Conservation (phyloP, 2,329 filamentous ascomycete species). For the Tolypocladium album region DNA sequence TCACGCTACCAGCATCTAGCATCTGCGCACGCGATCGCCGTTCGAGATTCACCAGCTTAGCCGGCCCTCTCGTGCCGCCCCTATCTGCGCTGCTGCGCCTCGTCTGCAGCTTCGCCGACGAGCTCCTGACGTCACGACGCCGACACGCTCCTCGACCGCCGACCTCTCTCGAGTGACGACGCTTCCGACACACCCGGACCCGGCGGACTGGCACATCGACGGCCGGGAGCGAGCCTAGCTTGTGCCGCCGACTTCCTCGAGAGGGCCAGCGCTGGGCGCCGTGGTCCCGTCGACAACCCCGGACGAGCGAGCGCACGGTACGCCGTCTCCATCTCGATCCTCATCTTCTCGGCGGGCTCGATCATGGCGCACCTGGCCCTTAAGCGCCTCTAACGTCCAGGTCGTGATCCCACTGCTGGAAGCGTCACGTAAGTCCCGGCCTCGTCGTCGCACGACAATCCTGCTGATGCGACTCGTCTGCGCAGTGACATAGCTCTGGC, state of each 20-base stretch:
- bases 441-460: not conserved
- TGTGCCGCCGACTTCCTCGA: not conserved
- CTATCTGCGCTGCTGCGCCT: not conserved
- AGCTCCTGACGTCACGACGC: not conserved
- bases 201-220: not conserved
- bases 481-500: slow-evolving; percentile 1
- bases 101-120: not conserved
- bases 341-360: not conserved
- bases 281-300: not conserved
- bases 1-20: not conserved
- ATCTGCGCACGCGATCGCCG: not conserved
- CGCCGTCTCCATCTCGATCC: not conserved
- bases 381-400: not conserved
- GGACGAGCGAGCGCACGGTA: not conserved
- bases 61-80: not conserved
- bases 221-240: not conserved
- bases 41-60: not conserved
- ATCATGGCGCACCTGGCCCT: not conserved
- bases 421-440: not conserved
- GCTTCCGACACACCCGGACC: not conserved
- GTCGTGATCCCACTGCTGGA: not conserved
- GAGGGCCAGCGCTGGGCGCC: not conserved
- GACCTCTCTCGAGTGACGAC: not conserved
- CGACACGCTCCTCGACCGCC: not conserved
- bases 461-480: not conserved